phyloP scores from a whole-genome alignment of 805 yeast genomes.

The Candida ipomoeae region DNA sequence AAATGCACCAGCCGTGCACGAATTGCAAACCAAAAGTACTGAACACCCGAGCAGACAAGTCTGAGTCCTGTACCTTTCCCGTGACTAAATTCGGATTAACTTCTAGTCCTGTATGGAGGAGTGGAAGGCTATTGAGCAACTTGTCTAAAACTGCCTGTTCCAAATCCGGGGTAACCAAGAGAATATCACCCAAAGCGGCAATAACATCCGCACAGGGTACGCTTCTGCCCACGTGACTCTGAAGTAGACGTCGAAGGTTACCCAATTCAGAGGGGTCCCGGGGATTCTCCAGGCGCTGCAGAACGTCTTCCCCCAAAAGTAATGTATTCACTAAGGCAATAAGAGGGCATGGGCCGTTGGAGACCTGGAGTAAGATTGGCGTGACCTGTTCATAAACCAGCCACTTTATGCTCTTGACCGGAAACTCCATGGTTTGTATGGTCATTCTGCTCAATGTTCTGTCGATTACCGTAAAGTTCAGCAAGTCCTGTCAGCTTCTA shows the following conservation, averaged over 20 bases:
- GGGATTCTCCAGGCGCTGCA: conserved; percentile 1
- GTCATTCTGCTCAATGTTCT: too few relatives aligned
- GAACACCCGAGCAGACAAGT: conserved; percentile 55
- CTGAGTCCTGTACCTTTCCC: conserved; percentile 49
- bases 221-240: conserved; percentile 4
- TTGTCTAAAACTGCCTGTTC: conserved; percentile 18
- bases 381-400: conserved; percentile 36
- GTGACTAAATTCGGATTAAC: conserved; percentile 61
- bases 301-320: conserved; percentile 44
- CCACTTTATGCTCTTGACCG: conserved; percentile 29
- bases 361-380: conserved; percentile 68
- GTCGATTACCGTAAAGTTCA: too few relatives aligned
- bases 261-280: neutral
- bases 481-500: neutral
- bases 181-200: conserved; percentile 46
- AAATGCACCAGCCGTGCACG: conserved; percentile 79
- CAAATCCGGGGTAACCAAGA: conserved; percentile 20
- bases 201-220: conserved; percentile 37
- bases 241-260: conserved; percentile 8
- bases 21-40: conserved; percentile 54
- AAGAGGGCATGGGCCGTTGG: conserved; percentile 86
- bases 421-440: conserved; percentile 6
- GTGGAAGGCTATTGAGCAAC: conserved; percentile 56
- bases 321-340: conserved; percentile 73
- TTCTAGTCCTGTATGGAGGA: conserved; percentile 63